These are phyloP conservation scores for Apophysomyces elegans DNA, from an alignment of 371 early-diverging fungal species.

Conservation along the genomic window DNA sequence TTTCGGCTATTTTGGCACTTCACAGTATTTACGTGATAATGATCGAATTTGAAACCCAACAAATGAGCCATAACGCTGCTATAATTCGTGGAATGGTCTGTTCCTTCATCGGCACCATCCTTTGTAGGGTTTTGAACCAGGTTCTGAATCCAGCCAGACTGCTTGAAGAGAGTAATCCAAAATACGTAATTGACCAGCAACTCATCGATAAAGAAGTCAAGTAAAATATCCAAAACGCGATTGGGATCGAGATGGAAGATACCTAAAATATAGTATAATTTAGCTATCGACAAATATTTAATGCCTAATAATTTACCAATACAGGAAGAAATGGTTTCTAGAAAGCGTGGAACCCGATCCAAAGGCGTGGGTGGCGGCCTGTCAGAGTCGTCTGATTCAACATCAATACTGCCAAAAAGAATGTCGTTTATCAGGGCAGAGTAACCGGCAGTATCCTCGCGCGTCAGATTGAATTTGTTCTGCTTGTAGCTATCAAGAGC, in stretches of 20 bases:
- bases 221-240: slow-evolving; percentile 82
- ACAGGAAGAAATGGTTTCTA: slow-evolving; percentile 53
- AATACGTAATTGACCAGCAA: slow-evolving; percentile 76
- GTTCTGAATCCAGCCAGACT: slow-evolving; percentile 71
- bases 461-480: slow-evolving; percentile 86
- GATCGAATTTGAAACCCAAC: slow-evolving; percentile 86
- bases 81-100: slow-evolving; percentile 12
- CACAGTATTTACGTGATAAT: slow-evolving; percentile 56
- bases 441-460: slow-evolving; percentile 91
- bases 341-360: slow-evolving; percentile 38
- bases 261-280: slow-evolving; percentile 39
- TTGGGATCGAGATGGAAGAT: slow-evolving; percentile 90
- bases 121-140: background rate
- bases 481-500: slow-evolving; percentile 73
- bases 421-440: slow-evolving; percentile 78
- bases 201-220: slow-evolving; percentile 80
- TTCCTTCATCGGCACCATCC: slow-evolving; percentile 15
- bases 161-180: slow-evolving; percentile 74
- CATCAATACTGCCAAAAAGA: slow-evolving; percentile 41
- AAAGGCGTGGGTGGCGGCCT: slow-evolving; percentile 34
- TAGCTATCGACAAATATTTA: slow-evolving; percentile 16
- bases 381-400: slow-evolving; percentile 33
- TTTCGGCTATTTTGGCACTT: background rate
- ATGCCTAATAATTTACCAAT: slow-evolving; percentile 42
- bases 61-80: slow-evolving; percentile 68